Evolutionary conservation across 306 rosid species (phyloP).

Genomic region (Quercus wislizeni): DNA sequence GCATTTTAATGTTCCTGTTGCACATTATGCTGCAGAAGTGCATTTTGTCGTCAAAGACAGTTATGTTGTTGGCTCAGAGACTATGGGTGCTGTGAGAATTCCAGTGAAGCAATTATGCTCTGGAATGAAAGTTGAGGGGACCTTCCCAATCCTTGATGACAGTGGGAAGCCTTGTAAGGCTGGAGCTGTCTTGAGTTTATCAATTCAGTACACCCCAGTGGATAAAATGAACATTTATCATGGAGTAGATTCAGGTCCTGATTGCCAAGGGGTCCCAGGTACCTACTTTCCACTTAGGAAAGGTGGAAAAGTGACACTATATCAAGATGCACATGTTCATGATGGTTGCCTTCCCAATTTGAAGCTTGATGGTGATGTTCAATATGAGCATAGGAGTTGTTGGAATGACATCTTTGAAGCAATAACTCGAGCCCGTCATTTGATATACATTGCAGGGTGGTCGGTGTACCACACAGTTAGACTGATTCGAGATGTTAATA

Average conservation of each 20-base stretch:
- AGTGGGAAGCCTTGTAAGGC: slow-evolving; percentile 63
- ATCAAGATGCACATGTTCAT: slow-evolving; percentile 84
- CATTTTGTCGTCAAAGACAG: slow-evolving; percentile 72
- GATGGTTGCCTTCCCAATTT: slow-evolving; percentile 53
- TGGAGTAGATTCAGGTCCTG: slow-evolving; percentile 46
- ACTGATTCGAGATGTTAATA: slow-evolving; percentile 49
- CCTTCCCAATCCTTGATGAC: slow-evolving; percentile 50
- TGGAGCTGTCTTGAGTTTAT: slow-evolving; percentile 57
- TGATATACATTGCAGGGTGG: slow-evolving; percentile 87
- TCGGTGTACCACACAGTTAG: slow-evolving; percentile 74
- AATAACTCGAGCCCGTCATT: slow-evolving; percentile 57
- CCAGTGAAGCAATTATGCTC: slow-evolving; percentile 48
- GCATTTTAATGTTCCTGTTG: slow-evolving; percentile 69
- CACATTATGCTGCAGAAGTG: slow-evolving; percentile 77
- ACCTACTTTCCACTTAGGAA: slow-evolving; percentile 79
- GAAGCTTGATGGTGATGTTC: slow-evolving; percentile 40
- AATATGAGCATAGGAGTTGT: slow-evolving; percentile 54
- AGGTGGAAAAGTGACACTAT: slow-evolving; percentile 72
- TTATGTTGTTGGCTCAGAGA: slow-evolving; percentile 71
- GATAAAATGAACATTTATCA: slow-evolving; percentile 40
- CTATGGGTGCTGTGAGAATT: slow-evolving; percentile 71
- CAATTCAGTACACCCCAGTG: slow-evolving; percentile 62
- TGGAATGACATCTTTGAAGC: slow-evolving; percentile 79
- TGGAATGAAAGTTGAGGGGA: slow-evolving; percentile 56
- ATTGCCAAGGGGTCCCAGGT: slow-evolving; percentile 58